These are phyloP conservation scores for Firmiana major DNA, from an alignment of 345 rosid species.

Conservation along the genomic window DNA sequence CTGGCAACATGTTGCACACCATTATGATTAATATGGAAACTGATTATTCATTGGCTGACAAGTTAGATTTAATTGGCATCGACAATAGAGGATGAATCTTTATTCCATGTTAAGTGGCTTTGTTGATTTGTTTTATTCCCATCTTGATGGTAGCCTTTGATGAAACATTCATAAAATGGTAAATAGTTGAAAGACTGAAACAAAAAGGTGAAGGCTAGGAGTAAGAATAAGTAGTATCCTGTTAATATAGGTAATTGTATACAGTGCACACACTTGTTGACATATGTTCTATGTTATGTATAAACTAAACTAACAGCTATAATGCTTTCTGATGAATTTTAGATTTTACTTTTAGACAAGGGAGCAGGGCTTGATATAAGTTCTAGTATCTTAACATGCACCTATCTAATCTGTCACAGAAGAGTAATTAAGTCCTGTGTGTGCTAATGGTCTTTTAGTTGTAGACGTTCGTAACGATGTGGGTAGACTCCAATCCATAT, in stretches of 20 bases:
- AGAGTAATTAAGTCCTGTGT: neutral
- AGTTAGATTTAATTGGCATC: neutral
- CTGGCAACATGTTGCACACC: neutral
- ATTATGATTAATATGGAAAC: neutral
- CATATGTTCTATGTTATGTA: neutral
- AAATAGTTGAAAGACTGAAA: neutral
- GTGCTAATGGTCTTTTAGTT: neutral
- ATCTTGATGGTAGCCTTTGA: neutral
- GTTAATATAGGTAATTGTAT: neutral
- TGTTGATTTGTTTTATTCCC: neutral
- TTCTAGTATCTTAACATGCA: neutral
- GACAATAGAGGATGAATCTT: neutral
- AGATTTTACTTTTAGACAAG: neutral
- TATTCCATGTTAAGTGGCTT: neutral
- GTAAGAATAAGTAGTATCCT: neutral
- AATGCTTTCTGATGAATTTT: neutral
- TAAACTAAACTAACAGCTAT: neutral
- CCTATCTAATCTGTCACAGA: neutral
- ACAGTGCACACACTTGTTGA: neutral
- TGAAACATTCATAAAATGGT: neutral
- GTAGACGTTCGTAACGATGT: neutral
- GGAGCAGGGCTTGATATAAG: neutral
- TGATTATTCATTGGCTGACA: neutral
- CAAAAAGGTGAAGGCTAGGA: neutral
- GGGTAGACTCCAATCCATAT: neutral